Conservation (phyloP, 495 filamentous ascomycete genomes). For the Aspergillus kassunensis region DNA sequence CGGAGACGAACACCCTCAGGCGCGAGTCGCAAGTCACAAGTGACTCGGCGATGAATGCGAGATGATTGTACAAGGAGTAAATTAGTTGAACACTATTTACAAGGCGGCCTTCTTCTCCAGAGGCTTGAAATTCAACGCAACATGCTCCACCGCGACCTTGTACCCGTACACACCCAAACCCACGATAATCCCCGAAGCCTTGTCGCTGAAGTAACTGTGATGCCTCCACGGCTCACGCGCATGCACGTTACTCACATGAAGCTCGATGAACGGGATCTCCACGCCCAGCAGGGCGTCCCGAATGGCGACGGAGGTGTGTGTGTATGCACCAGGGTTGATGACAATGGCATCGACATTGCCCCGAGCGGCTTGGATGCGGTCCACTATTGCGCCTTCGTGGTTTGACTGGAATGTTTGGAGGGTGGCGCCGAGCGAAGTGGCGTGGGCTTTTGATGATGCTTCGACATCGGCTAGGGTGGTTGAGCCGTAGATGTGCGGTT, state of each 20-base stretch:
- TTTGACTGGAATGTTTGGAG: slow-evolving; percentile 61
- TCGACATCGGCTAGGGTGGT: slow-evolving; percentile 60
- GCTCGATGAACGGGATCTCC: slow-evolving; percentile 64
- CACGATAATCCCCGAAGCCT: slow-evolving; percentile 63
- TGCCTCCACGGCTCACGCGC: slow-evolving; percentile 58
- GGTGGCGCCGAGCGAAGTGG: slow-evolving; percentile 33
- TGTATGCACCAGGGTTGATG: slow-evolving; percentile 67
- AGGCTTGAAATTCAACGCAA: slow-evolving; percentile 41
- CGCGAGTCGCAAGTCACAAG: slow-evolving; percentile 24
- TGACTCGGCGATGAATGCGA: background rate
- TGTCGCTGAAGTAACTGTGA: slow-evolving; percentile 66
- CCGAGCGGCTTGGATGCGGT: slow-evolving; percentile 55
- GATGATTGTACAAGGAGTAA: too few relatives aligned
- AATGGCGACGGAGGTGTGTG: slow-evolving; percentile 64
- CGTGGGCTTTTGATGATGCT: slow-evolving; percentile 36
- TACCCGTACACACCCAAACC: slow-evolving; percentile 67
- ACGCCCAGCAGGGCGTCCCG: slow-evolving; percentile 64
- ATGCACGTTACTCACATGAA: slow-evolving; percentile 68
- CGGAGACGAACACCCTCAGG: slow-evolving; percentile 15
- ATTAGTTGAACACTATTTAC: too few relatives aligned
- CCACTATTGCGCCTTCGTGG: slow-evolving; percentile 61
- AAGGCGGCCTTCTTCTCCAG: slow-evolving; percentile 23
- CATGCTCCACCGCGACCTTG: slow-evolving; percentile 63
- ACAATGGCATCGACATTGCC: slow-evolving; percentile 55
- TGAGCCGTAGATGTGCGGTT: slow-evolving; percentile 65